Evolutionary conservation across 2,329 filamentous ascomycete genomes (phyloP), one percentile per base, ranked within the genome.

Genomic region (Fusarium pilosicola): DNA sequence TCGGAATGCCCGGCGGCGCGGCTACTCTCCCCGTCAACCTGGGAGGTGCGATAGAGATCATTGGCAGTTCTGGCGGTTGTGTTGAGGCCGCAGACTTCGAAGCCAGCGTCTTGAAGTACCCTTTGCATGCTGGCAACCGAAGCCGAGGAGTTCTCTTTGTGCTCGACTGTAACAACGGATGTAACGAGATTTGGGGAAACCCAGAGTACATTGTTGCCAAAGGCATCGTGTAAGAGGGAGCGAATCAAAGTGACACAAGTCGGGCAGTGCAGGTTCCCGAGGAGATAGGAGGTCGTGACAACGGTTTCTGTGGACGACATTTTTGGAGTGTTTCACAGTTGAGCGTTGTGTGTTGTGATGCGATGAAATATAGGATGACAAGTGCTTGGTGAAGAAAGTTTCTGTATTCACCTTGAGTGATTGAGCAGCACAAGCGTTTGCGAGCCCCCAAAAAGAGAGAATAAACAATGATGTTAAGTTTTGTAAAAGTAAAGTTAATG

Each of bases 261-360:
- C 20, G 92, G 90, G 83, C 93, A 94, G 82, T 95, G 93, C n/a
- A 95, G 86, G 80, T 95, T 94, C 70, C 87, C 89, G 75, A 95
- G 85, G 70, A 94, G 86, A 78, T 92, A 90, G 39, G 89, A 91
- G 5, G 89, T 91, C 18, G 86, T 88, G 66, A 85, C 80, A 66
- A 80, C 77, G 15, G 24, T 28, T 62, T 78, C 74, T 20, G 76
- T 62, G 48, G 79, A 65, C 30, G 78, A 58, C 76, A 83, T 83
- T 45, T 74, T 74, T 68, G 70, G 34, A 51, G 34, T 54, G 58
- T 64, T 62, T 44, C 58, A 38, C 58, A 36, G 41, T 26, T 12
- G 56, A 36, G 36, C 52, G 18, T 28, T 46, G 20, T 58, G 42
- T 52, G 56, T 58, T 70, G 38, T 24, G 24, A 49, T 56, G 42